A percentile compares a stretch with the other conserved stretches of the same genome.
Evolutionary conservation across 2,329 filamentous ascomycete genomes (phyloP).

Genomic region (Periconia sp.): DNA sequence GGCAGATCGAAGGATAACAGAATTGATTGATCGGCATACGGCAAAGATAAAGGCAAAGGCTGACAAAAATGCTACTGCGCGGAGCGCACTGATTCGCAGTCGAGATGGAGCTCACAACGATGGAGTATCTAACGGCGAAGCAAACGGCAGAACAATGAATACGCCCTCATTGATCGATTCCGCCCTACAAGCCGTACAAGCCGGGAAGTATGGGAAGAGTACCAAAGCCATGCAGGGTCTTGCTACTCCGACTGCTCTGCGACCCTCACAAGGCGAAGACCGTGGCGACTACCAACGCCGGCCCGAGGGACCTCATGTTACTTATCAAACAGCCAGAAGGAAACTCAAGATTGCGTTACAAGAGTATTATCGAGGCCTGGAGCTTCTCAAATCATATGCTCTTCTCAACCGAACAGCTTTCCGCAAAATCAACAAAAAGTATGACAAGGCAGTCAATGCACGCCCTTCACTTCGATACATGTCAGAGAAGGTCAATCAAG

Average conservation of each 20-base stretch:
- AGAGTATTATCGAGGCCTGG: slow-evolving; percentile 89
- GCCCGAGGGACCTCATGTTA: slow-evolving; percentile 57
- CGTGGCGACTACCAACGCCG: slow-evolving; percentile 48
- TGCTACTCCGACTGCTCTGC: slow-evolving; percentile 45
- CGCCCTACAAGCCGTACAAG: slow-evolving; percentile 43
- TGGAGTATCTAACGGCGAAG: slow-evolving; percentile 13
- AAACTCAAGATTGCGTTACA: slow-evolving; percentile 90
- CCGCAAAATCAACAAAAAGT: slow-evolving; percentile 98
- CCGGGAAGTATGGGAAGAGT: slow-evolving; percentile 58
- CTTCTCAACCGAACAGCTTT: slow-evolving; percentile 90
- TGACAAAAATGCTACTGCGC: slow-evolving; percentile 19
- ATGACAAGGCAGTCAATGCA: slow-evolving; percentile 85
- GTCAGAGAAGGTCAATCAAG: slow-evolving; percentile 85
- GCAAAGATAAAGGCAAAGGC: slow-evolving; percentile 35
- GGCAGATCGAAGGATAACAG: slow-evolving; percentile 77
- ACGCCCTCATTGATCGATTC: slow-evolving; percentile 41
- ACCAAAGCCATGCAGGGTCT: slow-evolving; percentile 48
- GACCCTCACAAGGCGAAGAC: slow-evolving; percentile 33
- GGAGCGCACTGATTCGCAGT: slow-evolving; percentile 15
- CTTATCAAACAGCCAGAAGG: slow-evolving; percentile 84
- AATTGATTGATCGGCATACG: slow-evolving; percentile 59
- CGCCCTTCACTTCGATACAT: slow-evolving; percentile 79
- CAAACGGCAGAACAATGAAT: slow-evolving; percentile 26
- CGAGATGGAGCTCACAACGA: slow-evolving; percentile 24
- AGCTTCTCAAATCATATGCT: slow-evolving; percentile 89